These are phyloP conservation scores for Chenopodium suecicum DNA, from an alignment of 148 eudicot genomes.

Conservation along the genomic window DNA sequence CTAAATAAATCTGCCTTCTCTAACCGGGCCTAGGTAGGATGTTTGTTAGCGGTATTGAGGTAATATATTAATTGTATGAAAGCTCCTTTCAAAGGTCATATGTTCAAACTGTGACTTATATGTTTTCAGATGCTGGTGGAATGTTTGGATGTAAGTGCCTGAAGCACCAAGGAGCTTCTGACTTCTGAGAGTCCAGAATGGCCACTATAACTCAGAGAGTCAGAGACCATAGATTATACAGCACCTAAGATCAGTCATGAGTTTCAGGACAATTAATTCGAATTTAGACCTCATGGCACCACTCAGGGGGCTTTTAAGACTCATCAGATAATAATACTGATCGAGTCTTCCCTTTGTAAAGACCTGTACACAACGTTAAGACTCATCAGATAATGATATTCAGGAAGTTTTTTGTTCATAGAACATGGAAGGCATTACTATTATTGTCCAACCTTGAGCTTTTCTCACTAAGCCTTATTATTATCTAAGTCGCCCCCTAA, in stretches of 20 bases:
- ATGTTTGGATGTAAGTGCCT: not conserved
- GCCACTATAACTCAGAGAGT: not conserved
- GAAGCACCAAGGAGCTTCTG: not conserved
- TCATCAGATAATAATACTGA: not conserved
- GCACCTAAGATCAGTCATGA: not conserved
- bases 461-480: not conserved
- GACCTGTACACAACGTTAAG: not conserved
- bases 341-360: not conserved
- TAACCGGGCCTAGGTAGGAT: not conserved
- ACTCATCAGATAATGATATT: too few relatives aligned
- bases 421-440: not conserved
- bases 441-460: not conserved
- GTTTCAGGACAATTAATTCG: not conserved
- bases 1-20: not conserved
- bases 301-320: not conserved
- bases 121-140: too few relatives aligned
- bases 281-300: not conserved
- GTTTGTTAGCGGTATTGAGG: not conserved
- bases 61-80: not conserved
- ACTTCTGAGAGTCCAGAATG: not conserved
- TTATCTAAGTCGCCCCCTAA: not conserved
- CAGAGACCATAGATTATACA: not conserved
- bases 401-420: not conserved
- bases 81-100: too few relatives aligned
- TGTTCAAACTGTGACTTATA: too few relatives aligned